phyloP scores from a whole-genome alignment of 2,329 filamentous ascomycete species.

The Aureobasidium leucospermi region DNA sequence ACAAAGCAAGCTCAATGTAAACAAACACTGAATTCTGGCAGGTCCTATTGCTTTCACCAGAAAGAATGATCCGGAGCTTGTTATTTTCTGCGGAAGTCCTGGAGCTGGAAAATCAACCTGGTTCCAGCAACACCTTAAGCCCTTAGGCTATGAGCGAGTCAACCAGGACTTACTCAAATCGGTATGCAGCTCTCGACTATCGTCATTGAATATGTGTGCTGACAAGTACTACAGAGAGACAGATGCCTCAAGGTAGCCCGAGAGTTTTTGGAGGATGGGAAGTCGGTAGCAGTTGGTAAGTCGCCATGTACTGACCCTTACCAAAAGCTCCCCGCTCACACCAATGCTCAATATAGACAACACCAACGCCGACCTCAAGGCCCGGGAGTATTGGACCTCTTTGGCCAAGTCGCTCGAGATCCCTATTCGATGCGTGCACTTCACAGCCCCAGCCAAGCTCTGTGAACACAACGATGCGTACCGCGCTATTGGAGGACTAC shows the following conservation, averaged over 20 bases:
- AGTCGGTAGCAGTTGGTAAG: slow-evolving; percentile 71
- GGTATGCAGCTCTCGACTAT: slow-evolving; percentile 29
- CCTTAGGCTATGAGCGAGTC: slow-evolving; percentile 71
- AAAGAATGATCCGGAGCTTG: slow-evolving; percentile 61
- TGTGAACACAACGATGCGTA: slow-evolving; percentile 84
- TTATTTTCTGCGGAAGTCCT: slow-evolving; percentile 82
- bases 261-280: slow-evolving; percentile 55
- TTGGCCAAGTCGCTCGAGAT: slow-evolving; percentile 64
- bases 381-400: slow-evolving; percentile 68
- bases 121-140: slow-evolving; percentile 70
- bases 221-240: slow-evolving; percentile 44
- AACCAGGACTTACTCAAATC: slow-evolving; percentile 88
- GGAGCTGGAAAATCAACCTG: slow-evolving; percentile 90
- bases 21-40: slow-evolving; percentile 17
- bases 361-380: slow-evolving; percentile 81
- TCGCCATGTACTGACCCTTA: not conserved
- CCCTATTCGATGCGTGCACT: slow-evolving; percentile 78
- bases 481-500: slow-evolving; percentile 48
- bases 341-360: slow-evolving; percentile 59
- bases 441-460: slow-evolving; percentile 63
- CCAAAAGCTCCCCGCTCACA: not conserved
- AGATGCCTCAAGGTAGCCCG: slow-evolving; percentile 65
- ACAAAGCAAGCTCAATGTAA: not conserved
- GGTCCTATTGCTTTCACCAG: slow-evolving; percentile 44
- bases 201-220: not conserved